phyloP scores from a whole-genome alignment of 1,284 basidiomycete species.

The Heterobasidion annosum region DNA sequence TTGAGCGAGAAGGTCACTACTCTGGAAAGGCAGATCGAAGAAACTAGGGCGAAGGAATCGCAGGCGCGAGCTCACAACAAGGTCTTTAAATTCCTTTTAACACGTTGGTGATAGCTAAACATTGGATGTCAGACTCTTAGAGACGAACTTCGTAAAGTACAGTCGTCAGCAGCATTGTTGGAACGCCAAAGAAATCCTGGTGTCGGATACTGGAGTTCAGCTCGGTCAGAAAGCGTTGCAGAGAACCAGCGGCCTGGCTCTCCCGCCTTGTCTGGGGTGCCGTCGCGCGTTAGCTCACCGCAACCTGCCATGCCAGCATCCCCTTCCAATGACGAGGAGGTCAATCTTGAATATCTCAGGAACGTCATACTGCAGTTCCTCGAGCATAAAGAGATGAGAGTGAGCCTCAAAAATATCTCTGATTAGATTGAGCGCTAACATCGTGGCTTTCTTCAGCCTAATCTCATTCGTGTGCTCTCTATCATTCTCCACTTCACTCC shows the following conservation, averaged over 20 bases:
- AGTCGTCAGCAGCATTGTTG: conserved; percentile 81
- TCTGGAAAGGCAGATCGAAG: conserved; percentile 55
- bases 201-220: conserved; percentile 79
- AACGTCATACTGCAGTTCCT: conserved; percentile 93
- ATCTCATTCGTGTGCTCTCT: conserved; percentile 82
- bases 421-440: not conserved
- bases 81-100: conserved; percentile 25
- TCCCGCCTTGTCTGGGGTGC: conserved; percentile 30
- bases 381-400: conserved; percentile 84
- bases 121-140: conserved; percentile 56
- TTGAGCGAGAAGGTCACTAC: conserved; percentile 31
- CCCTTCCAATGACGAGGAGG: conserved; percentile 67
- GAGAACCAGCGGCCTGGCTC: conserved; percentile 39
- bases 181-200: conserved; percentile 87
- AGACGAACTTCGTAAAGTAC: conserved; percentile 89
- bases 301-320: conserved; percentile 25
- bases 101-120: not conserved
- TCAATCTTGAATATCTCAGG: conserved; percentile 91
- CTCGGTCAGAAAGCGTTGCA: conserved; percentile 29
- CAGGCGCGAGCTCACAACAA: conserved; percentile 69
- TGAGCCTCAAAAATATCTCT: conserved; percentile 28
- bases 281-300: conserved; percentile 27
- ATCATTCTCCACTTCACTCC: conserved; percentile 91
- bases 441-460: conserved; percentile 44
- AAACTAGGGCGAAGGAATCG: conserved; percentile 52